Conservation (phyloP, 345 rosid genomes). For the Linum lewisii region DNA sequence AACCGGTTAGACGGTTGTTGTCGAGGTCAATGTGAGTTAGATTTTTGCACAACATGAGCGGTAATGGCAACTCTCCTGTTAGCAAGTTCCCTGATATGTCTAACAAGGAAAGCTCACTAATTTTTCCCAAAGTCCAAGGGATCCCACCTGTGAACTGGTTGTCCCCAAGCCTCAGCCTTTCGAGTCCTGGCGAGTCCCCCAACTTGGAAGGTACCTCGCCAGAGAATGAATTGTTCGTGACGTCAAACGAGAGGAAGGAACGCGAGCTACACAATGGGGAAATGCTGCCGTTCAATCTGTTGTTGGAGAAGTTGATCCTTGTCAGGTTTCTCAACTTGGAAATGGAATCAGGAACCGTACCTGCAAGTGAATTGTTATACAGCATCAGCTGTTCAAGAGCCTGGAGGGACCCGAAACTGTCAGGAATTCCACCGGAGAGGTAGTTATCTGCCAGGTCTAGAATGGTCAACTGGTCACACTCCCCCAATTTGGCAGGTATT, state of each 20-base stretch:
- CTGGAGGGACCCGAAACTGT: constrained; percentile 40
- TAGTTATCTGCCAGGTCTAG: constrained; percentile 86
- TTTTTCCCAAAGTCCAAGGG: constrained; percentile 74
- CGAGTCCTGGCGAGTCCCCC: constrained; percentile 70
- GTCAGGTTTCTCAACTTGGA: constrained; percentile 57
- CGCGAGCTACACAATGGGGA: constrained; percentile 49
- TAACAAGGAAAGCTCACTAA: constrained; percentile 47
- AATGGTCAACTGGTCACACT: constrained; percentile 56
- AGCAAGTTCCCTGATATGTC: constrained; percentile 73
- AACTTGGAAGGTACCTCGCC: constrained; percentile 54
- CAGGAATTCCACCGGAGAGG: constrained; percentile 58
- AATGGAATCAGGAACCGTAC: constrained; percentile 57
- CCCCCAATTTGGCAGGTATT: constrained; percentile 62
- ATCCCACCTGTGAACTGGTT: constrained; percentile 63
- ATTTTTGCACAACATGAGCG: constrained; percentile 64
- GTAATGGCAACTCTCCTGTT: constrained; percentile 51
- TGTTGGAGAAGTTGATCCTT: constrained; percentile 68
- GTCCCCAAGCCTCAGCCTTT: constrained; percentile 73
- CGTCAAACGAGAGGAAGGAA: constrained; percentile 74
- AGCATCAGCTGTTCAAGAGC: constrained; percentile 69
- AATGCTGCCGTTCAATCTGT: constrained; percentile 66
- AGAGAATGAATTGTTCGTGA: constrained; percentile 57
- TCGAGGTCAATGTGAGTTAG: constrained; percentile 75
- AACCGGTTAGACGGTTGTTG: constrained; percentile 64
- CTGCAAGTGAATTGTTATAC: constrained; percentile 81